phyloP scores from a whole-genome alignment of 2,329 filamentous ascomycete species.

The Xylariales sp. region DNA sequence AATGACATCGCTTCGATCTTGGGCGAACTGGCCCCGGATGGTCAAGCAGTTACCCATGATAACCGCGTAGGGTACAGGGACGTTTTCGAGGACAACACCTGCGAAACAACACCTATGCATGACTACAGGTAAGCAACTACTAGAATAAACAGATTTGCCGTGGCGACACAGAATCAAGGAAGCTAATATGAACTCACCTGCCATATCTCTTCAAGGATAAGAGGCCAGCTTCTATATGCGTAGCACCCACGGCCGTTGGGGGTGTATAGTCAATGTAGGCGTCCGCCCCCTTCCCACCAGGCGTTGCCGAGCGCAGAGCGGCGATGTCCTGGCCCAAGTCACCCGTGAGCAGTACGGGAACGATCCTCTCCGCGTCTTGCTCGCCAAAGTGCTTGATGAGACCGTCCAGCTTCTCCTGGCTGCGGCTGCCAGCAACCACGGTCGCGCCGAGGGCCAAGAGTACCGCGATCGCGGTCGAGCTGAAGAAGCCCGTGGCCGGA shows the following conservation, averaged over 20 bases:
- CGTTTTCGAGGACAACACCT: neutral
- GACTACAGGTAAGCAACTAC: too few species aligned
- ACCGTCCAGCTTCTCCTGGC: neutral
- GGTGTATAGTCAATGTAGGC: slow-evolving; percentile 2
- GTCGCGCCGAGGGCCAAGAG: neutral
- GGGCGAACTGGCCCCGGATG: slow-evolving; percentile 1
- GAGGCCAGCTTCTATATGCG: slow-evolving; percentile 1
- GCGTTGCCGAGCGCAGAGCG: neutral
- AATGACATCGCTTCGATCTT: neutral
- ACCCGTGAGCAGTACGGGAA: neutral
- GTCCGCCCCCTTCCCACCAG: neutral
- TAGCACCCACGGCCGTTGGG: neutral
- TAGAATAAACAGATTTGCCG: neutral
- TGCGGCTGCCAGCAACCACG: slow-evolving; percentile 2
- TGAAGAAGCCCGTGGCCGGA: slow-evolving; percentile 1
- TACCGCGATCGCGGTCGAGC: slow-evolving; percentile 1
- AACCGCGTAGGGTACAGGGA: neutral
- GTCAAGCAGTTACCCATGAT: slow-evolving; percentile 1
- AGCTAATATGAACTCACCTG: neutral
- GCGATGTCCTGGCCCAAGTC: neutral
- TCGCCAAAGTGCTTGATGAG: slow-evolving; percentile 3
- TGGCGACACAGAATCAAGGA: too few species aligned
- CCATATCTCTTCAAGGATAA: neutral
- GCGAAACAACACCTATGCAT: slow-evolving; percentile 1
- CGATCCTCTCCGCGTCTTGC: neutral